Evolutionary conservation across 768 basidiomycete species (phyloP).

Genomic region (Kwoniella sp.): DNA sequence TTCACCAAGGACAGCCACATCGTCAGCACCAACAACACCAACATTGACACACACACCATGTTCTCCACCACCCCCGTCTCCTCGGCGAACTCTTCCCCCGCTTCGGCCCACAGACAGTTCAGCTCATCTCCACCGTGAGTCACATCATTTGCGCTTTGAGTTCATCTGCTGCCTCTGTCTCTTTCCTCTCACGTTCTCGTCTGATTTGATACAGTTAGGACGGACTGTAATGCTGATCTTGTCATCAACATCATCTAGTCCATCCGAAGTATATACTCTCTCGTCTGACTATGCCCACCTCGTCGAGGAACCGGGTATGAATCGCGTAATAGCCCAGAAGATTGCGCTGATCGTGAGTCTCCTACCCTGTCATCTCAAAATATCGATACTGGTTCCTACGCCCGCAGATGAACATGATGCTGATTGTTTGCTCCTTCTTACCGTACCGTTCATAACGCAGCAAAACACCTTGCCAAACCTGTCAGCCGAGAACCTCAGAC

Average conservation of each 20-base stretch:
- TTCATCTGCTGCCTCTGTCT: background rate
- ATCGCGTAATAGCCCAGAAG: conserved; percentile 19
- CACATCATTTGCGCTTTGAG: background rate
- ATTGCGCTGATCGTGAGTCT: conserved; percentile 20
- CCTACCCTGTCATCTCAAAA: background rate
- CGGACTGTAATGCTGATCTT: background rate
- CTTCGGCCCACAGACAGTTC: background rate
- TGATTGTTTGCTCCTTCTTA: background rate
- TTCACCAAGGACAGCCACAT: too few relatives aligned
- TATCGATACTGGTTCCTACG: background rate
- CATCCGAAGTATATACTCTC: conserved; percentile 9
- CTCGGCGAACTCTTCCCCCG: background rate
- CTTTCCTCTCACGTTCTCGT: background rate
- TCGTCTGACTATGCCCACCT: conserved; percentile 16
- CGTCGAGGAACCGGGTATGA: conserved; percentile 20
- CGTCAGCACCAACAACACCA: too few relatives aligned
- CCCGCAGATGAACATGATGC: background rate
- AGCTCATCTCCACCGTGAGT: conserved; percentile 5
- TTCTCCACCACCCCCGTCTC: background rate
- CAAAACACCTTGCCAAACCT: conserved; percentile 25
- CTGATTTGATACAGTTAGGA: background rate
- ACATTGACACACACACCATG: background rate
- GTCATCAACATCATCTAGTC: background rate
- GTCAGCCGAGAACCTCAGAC: conserved; percentile 11
- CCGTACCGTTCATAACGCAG: background rate